Base-by-base conservation (phyloP, 2,329 filamentous ascomycete species). In the Parasarocladium wereldwijsianum region DNA sequence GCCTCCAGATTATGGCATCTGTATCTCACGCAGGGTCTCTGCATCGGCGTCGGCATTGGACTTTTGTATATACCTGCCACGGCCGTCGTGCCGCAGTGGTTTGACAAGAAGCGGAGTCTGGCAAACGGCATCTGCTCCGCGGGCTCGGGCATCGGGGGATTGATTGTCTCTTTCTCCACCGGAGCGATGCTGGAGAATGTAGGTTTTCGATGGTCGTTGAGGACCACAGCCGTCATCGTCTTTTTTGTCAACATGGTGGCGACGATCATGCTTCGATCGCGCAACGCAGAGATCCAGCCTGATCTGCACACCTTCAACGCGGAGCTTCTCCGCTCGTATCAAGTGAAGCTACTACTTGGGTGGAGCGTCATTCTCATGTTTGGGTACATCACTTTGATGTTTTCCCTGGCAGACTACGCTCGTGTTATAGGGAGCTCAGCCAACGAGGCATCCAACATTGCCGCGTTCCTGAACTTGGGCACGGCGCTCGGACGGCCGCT, bases 381-480 rank as follows among this genome's bases (percentile, higher is more conserved):
- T 14, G 26, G 26, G n/a, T 29, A 29, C 17, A 29, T 29, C 15
- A 19, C 22, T 19, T 19, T 29, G 17, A 29, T 29, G 26, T 29
- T 29, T 21, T 29, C 26, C 16, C 17, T 29, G 15, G 20, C 26
- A 17, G 26, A 29, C 17, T 29, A 29, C 17, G 26, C 26, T 3
- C 6, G 20, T 17, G 26, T 14, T 3, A 29, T 29, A 10, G 26
- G 26, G 12, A 19, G 26, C 17, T 8, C 15, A 3, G 12, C 17
- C 17, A 17, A 29, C 17, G 26, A 29, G 13, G 5, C 18, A 19
- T 17, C 26, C 8, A 29, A 17, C 20, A 19, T 29, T n/a, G 26
- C 26, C 7, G 17, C 26, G 17, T 17, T 29, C 17, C 22, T 29
- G 26, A 29, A 29, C 26, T 13, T 29, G 26, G 26, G 26, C 6